A percentile compares a stretch with the other conserved stretches of the same genome.
These are phyloP conservation scores for Cornus florida DNA, from an alignment of 148 eudicot species.

Conservation along the genomic window DNA sequence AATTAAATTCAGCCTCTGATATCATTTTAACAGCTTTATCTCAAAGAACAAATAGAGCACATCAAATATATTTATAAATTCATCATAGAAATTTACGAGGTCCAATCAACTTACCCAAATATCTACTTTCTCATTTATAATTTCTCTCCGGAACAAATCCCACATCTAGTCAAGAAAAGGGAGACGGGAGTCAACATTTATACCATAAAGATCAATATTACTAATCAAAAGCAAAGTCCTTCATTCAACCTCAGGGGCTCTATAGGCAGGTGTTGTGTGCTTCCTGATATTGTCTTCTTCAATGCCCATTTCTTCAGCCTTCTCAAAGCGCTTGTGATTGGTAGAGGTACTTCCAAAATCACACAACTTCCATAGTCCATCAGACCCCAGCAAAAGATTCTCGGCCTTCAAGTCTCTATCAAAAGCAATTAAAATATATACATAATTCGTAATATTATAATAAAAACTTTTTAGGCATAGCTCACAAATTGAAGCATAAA, in stretches of 20 bases:
- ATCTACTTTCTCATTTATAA: conserved; percentile 95
- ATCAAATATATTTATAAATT: neutral
- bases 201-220: conserved; percentile 3
- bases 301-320: conserved; percentile 97
- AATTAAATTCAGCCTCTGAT: neutral
- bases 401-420: conserved; percentile 96
- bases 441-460: conserved; percentile 3
- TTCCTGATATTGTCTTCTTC: conserved; percentile 98
- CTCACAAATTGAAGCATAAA: neutral
- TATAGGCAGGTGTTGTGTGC: conserved; percentile 97
- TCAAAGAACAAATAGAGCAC: neutral
- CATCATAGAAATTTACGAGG: neutral
- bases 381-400: conserved; percentile 83
- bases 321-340: conserved; percentile 91
- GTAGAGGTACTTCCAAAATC: conserved; percentile 97
- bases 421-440: conserved; percentile 11
- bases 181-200: conserved; percentile 28
- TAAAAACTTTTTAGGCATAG: neutral
- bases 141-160: conserved; percentile 83
- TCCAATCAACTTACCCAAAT: conserved; percentile 78
- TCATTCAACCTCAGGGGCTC: conserved; percentile 90
- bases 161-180: conserved; percentile 77
- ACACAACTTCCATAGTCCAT: conserved; percentile 95
- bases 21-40: neutral
- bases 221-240: conserved; percentile 26